phyloP scores from a whole-genome alignment of 1,284 basidiomycete genomes.

The Hemileia vastatrix region DNA sequence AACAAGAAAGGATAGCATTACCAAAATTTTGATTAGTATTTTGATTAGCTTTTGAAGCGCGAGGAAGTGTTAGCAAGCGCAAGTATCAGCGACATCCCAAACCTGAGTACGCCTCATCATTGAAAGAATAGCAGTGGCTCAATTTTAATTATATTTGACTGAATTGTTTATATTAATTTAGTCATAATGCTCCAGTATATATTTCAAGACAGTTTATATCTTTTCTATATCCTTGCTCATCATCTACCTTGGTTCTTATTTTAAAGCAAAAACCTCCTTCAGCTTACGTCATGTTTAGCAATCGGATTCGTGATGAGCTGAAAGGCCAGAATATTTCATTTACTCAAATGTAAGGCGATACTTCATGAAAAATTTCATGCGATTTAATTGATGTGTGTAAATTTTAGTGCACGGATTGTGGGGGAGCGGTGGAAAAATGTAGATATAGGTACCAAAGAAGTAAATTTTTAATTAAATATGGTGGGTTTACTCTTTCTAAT shows the following conservation, averaged over 20 bases:
- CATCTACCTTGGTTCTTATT: background rate
- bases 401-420: slow-evolving; percentile 5
- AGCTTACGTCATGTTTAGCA: slow-evolving; percentile 21
- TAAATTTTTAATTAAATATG: background rate
- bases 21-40: too few species aligned
- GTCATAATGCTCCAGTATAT: slow-evolving; percentile 19
- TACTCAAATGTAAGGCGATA: slow-evolving; percentile 11
- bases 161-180: background rate
- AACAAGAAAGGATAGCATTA: too few species aligned
- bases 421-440: slow-evolving; percentile 20
- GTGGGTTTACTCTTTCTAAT: background rate
- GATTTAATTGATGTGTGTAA: background rate
- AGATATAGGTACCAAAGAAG: slow-evolving; percentile 4
- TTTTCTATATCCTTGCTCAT: background rate
- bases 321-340: slow-evolving; percentile 16
- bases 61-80: too few species aligned
- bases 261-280: slow-evolving; percentile 15
- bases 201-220: background rate
- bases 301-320: slow-evolving; percentile 9
- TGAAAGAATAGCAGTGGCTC: background rate
- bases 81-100: slow-evolving; percentile 21
- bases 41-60: too few species aligned
- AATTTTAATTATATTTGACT: background rate
- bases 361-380: background rate
- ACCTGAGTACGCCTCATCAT: slow-evolving; percentile 9